Conservation (phyloP, 768 basidiomycete genomes). For the Ramaria rubella region DNA sequence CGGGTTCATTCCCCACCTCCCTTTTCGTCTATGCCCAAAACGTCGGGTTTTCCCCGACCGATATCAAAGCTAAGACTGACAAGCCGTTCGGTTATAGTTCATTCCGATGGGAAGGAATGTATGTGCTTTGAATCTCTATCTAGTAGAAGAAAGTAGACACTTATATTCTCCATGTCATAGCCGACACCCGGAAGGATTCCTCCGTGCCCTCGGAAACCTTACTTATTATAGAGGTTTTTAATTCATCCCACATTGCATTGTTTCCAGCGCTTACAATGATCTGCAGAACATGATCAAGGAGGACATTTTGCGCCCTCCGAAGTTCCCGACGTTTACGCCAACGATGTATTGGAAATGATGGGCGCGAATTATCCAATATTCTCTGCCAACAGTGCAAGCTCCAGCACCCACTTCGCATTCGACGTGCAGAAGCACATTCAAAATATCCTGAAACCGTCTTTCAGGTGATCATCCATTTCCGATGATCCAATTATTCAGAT, state of each 20-base stretch:
- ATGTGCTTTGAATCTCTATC: not conserved
- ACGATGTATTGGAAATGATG: not conserved
- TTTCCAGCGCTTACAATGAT: not conserved
- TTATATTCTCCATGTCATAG: not conserved
- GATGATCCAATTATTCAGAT: too few relatives aligned
- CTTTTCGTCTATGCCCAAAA: slow-evolving; percentile 18
- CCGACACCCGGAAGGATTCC: not conserved
- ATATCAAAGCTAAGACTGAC: not conserved
- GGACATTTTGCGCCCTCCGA: not conserved
- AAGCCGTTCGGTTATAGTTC: slow-evolving; percentile 7
- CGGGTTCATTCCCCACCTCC: slow-evolving; percentile 18
- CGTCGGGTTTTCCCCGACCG: not conserved
- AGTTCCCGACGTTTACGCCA: not conserved
- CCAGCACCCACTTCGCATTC: not conserved
- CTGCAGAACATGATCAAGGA: not conserved
- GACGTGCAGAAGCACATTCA: not conserved
- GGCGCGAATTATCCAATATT: not conserved
- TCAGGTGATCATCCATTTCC: not conserved
- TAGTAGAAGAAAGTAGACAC: not conserved
- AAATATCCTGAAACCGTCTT: not conserved
- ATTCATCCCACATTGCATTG: not conserved
- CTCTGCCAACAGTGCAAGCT: not conserved
- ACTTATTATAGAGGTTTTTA: not conserved
- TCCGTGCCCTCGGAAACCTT: not conserved
- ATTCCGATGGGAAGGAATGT: not conserved